Percentiles rank a stretch among this genome's conserved stretches.
Conservation (phyloP, 192 early-diverging fungal genomes). For the Jimgerdemannia flammicorona region DNA sequence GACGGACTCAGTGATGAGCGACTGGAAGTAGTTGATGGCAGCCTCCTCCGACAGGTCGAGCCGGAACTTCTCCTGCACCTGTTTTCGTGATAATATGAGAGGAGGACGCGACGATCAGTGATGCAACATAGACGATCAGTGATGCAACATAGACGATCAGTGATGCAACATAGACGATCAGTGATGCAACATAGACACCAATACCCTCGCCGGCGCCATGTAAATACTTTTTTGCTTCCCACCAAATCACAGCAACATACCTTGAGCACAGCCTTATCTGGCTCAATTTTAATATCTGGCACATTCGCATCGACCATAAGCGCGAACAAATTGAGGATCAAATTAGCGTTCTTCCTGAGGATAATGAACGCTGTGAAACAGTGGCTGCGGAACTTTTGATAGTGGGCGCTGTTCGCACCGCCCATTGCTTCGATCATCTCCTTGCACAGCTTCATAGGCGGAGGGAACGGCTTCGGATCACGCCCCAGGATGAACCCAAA, state of each 20-base stretch:
- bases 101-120: not conserved
- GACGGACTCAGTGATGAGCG: constrained; percentile 89
- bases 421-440: constrained; percentile 99
- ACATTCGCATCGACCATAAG: constrained; percentile 98
- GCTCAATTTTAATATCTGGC: constrained; percentile 96
- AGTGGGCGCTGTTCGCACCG: constrained; percentile 81
- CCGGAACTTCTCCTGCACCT: constrained; percentile 96
- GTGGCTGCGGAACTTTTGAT: constrained; percentile 88
- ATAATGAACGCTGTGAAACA: constrained; percentile 95
- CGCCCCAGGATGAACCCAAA: constrained; percentile 98
- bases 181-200: too few relatives aligned
- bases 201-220: too few relatives aligned
- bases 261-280: constrained; percentile 95
- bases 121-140: too few relatives aligned
- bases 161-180: too few relatives aligned
- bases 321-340: constrained; percentile 96
- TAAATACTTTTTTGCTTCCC: too few relatives aligned
- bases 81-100: not conserved
- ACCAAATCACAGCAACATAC: constrained; percentile 28
- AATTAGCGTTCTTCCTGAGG: constrained; percentile 87
- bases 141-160: too few relatives aligned
- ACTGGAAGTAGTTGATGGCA: constrained; percentile 92
- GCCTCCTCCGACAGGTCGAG: constrained; percentile 90
- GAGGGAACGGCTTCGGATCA: constrained; percentile 99
- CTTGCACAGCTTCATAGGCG: constrained; percentile 99